These are phyloP conservation scores for Metschnikowia continentalis DNA, from an alignment of 805 yeast species.

Conservation along the genomic window DNA sequence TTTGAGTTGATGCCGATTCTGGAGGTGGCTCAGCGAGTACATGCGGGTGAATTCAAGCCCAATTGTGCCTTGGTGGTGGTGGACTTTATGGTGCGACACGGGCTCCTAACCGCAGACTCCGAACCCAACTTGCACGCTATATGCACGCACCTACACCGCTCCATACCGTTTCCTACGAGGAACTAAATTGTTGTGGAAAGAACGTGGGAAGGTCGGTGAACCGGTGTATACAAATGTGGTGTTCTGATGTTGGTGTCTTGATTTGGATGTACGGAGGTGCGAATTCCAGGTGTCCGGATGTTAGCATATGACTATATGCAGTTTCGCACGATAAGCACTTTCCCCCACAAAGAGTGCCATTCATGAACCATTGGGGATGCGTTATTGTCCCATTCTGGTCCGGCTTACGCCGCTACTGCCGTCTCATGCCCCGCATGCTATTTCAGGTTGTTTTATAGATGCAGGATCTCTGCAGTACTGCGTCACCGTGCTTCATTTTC, in stretches of 20 bases:
- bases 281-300: too few species aligned
- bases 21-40: slow-evolving; percentile 50
- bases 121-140: slow-evolving; percentile 69
- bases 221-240: background rate
- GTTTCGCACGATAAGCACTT: too few species aligned
- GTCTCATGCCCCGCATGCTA: background rate
- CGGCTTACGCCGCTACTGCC: slow-evolving; percentile 5
- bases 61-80: slow-evolving; percentile 77
- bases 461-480: background rate
- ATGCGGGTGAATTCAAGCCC: slow-evolving; percentile 72
- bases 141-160: slow-evolving; percentile 57
- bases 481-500: slow-evolving; percentile 8
- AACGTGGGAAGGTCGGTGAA: background rate
- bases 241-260: too few species aligned
- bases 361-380: background rate
- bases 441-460: slow-evolving; percentile 8
- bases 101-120: slow-evolving; percentile 57
- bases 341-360: too few species aligned
- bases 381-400: slow-evolving; percentile 10
- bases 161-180: slow-evolving; percentile 47
- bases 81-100: slow-evolving; percentile 87
- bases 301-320: too few species aligned
- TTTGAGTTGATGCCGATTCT: slow-evolving; percentile 61
- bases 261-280: too few species aligned
- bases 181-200: background rate